Evolutionary conservation across 345 rosid genomes (phyloP).

Genomic region (Bruguiera sexangula): DNA sequence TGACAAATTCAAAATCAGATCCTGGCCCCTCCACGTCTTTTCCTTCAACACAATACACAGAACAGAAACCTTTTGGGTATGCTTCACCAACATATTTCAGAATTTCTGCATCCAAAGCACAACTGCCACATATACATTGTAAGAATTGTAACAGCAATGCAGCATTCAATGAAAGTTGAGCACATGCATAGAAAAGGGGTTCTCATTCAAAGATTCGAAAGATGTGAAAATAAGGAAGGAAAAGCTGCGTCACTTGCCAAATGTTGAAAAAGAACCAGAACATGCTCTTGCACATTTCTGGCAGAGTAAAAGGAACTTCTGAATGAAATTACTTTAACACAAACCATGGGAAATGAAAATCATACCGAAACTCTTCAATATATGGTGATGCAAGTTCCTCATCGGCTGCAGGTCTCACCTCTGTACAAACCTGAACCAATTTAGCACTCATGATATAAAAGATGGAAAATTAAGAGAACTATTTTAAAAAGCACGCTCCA

Average conservation of each 20-base stretch:
- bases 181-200: too few relatives aligned
- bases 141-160: too few relatives aligned
- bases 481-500: neutral
- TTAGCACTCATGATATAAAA: constrained; percentile 42
- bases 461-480: neutral
- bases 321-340: neutral
- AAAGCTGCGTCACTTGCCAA: neutral
- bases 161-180: too few relatives aligned
- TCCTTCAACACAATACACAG: constrained; percentile 72
- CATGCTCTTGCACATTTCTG: neutral
- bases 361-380: constrained; percentile 85
- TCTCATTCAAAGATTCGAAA: neutral
- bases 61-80: constrained; percentile 85
- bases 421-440: constrained; percentile 84
- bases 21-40: constrained; percentile 85
- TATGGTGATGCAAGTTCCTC: constrained; percentile 88
- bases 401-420: constrained; percentile 83
- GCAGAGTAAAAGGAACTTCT: neutral
- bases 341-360: neutral
- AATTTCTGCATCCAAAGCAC: constrained; percentile 79
- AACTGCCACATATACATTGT: constrained; percentile 35
- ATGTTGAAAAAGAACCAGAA: neutral
- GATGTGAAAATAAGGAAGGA: neutral
- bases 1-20: constrained; percentile 79
- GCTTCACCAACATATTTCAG: constrained; percentile 80